These are phyloP conservation scores for Didymella keratinophila DNA, from an alignment of 2,329 filamentous ascomycete genomes.

Conservation along the genomic window DNA sequence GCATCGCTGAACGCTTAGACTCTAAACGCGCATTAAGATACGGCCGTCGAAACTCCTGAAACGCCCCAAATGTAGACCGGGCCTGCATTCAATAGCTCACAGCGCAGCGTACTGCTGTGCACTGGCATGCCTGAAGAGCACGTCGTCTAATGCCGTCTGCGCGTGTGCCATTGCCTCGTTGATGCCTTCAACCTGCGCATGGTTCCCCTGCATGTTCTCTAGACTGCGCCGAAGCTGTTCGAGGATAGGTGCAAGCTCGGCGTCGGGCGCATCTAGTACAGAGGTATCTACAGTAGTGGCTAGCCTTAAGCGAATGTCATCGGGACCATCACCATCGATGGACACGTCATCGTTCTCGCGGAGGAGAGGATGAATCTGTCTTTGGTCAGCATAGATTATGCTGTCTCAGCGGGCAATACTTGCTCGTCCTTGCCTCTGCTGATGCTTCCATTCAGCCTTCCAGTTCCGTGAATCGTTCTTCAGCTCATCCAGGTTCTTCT, in stretches of 20 bases:
- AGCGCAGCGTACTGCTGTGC: slow-evolving; percentile 44
- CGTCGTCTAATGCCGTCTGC: slow-evolving; percentile 45
- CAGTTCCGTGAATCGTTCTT: slow-evolving; percentile 41
- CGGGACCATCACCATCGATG: slow-evolving; percentile 37
- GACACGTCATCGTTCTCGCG: slow-evolving; percentile 25
- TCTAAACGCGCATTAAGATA: slow-evolving; percentile 32
- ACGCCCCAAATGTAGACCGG: slow-evolving; percentile 28
- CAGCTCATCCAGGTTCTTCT: slow-evolving; percentile 39
- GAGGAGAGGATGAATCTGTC: slow-evolving; percentile 48
- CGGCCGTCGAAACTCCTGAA: slow-evolving; percentile 26
- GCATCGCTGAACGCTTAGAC: slow-evolving; percentile 8
- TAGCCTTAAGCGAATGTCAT: slow-evolving; percentile 42
- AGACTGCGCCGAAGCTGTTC: slow-evolving; percentile 50
- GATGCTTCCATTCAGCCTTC: slow-evolving; percentile 43
- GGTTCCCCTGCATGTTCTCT: slow-evolving; percentile 50
- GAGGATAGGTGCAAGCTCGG: slow-evolving; percentile 45
- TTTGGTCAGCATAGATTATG: slow-evolving; percentile 25
- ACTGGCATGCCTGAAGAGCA: slow-evolving; percentile 44
- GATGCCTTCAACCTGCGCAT: slow-evolving; percentile 48
- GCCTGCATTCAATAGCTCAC: slow-evolving; percentile 43
- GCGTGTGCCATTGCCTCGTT: slow-evolving; percentile 41
- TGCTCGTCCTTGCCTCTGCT: slow-evolving; percentile 43
- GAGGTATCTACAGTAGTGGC: slow-evolving; percentile 26
- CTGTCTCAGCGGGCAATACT: slow-evolving; percentile 17
- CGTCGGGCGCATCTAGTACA: slow-evolving; percentile 41